phyloP scores from a whole-genome alignment of 1,284 basidiomycete species.

The Sanguinoderma infundibulare region DNA sequence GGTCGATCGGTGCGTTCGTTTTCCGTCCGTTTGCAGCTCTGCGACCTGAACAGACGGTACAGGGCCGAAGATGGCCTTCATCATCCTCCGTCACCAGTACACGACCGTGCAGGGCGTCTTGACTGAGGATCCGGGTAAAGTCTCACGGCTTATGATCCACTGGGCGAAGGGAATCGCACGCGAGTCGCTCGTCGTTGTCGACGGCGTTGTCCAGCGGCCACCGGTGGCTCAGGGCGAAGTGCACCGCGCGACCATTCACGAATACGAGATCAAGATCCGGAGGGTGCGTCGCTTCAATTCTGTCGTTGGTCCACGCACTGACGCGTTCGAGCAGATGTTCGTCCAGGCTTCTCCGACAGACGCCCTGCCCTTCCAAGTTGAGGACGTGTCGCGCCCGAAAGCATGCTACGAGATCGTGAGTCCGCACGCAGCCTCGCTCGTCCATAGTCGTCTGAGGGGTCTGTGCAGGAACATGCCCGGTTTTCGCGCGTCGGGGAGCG shows the following conservation, averaged over 20 bases:
- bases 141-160: constrained; percentile 75
- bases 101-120: constrained; percentile 69
- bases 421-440: too few species aligned
- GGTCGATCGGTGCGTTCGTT: constrained; percentile 52
- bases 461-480: constrained; percentile 38
- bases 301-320: neutral
- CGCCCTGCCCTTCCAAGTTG: constrained; percentile 38
- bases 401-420: constrained; percentile 23
- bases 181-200: constrained; percentile 69
- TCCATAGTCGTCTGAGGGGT: constrained; percentile 27
- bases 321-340: constrained; percentile 41
- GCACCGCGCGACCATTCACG: constrained; percentile 53
- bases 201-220: constrained; percentile 46
- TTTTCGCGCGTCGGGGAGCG: constrained; percentile 53
- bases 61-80: constrained; percentile 64
- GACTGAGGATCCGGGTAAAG: constrained; percentile 52
- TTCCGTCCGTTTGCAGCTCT: neutral
- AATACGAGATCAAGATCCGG: constrained; percentile 61
- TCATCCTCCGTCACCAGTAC: constrained; percentile 63
- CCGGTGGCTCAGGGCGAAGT: constrained; percentile 59
- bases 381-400: constrained; percentile 45
- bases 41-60: neutral
- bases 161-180: constrained; percentile 59
- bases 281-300: constrained; percentile 47
- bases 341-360: constrained; percentile 56